phyloP scores from a whole-genome alignment of 169 alveolate species.

The Cyclospora cayetanensis region DNA sequence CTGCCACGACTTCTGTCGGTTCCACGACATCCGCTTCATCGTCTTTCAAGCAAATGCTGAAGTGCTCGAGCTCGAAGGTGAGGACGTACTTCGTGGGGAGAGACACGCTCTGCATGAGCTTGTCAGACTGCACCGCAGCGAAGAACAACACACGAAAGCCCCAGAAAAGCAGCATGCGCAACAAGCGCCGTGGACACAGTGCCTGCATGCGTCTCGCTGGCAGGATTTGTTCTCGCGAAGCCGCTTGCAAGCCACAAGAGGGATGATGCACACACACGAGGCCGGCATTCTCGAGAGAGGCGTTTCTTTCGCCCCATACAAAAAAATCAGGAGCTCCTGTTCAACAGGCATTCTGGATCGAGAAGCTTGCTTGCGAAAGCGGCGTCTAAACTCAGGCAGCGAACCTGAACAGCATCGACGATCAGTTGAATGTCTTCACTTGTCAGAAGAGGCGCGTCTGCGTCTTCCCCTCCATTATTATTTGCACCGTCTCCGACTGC shows the following conservation, averaged over 20 bases:
- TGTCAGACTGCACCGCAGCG: slow-evolving; percentile 66
- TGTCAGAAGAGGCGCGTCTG: slow-evolving; percentile 66
- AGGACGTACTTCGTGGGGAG: slow-evolving; percentile 78
- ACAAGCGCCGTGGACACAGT: too few relatives aligned
- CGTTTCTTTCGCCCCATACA: too few relatives aligned
- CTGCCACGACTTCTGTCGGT: slow-evolving; percentile 32
- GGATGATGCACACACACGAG: too few relatives aligned
- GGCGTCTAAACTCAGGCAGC: background rate
- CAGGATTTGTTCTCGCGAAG: too few relatives aligned
- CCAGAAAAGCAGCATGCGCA: background rate
- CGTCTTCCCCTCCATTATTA: background rate
- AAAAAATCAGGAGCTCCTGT: too few relatives aligned
- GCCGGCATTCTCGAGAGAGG: too few relatives aligned
- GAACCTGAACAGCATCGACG: slow-evolving; percentile 75
- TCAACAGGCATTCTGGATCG: too few relatives aligned
- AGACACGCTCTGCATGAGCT: slow-evolving; percentile 76
- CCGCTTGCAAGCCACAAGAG: too few relatives aligned
- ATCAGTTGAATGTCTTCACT: slow-evolving; percentile 76
- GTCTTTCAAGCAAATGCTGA: slow-evolving; percentile 75
- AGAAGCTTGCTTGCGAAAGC: background rate
- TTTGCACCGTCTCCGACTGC: background rate
- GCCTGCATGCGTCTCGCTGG: too few relatives aligned
- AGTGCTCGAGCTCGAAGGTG: slow-evolving; percentile 75
- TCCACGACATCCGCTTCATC: slow-evolving; percentile 39
- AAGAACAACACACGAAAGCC: background rate